Percentiles rank a stretch among this genome's conserved stretches.
phyloP scores from a whole-genome alignment of 176 grass and related monocot species.

The Saccharum officinarum region DNA sequence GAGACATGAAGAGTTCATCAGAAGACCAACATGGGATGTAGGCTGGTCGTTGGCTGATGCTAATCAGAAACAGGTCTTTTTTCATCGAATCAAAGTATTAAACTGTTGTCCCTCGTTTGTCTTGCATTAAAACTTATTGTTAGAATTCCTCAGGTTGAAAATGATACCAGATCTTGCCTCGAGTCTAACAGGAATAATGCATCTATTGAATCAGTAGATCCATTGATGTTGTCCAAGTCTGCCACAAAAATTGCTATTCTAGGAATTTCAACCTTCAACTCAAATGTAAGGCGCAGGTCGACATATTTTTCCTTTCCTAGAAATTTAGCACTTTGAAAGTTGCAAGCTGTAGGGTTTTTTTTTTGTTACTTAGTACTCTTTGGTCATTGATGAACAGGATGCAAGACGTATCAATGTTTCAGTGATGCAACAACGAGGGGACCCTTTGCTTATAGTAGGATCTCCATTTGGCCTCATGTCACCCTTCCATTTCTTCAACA shows the following conservation, averaged over 20 bases:
- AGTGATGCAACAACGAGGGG: slow-evolving; percentile 56
- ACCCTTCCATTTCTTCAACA: slow-evolving; percentile 89
- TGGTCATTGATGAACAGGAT: slow-evolving; percentile 48
- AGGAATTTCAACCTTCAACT: slow-evolving; percentile 54
- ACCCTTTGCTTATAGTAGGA: slow-evolving; percentile 72
- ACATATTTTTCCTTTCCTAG: slow-evolving; percentile 33
- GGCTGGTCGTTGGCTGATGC: slow-evolving; percentile 66
- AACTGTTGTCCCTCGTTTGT: slow-evolving; percentile 15
- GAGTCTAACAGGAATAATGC: slow-evolving; percentile 44
- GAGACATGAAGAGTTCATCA: slow-evolving; percentile 46
- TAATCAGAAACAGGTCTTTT: slow-evolving; percentile 65
- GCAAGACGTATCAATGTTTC: slow-evolving; percentile 57
- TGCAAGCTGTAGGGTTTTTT: slow-evolving; percentile 22
- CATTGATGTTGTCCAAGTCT: slow-evolving; percentile 54
- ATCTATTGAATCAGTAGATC: slow-evolving; percentile 44
- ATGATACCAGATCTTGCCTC: slow-evolving; percentile 46
- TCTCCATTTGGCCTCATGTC: slow-evolving; percentile 91
- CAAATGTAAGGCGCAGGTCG: slow-evolving; percentile 45
- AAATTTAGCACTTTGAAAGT: slow-evolving; percentile 32
- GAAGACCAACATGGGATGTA: slow-evolving; percentile 73
- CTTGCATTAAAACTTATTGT: slow-evolving; percentile 4
- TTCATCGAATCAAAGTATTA: slow-evolving; percentile 25
- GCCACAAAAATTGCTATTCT: slow-evolving; percentile 87
- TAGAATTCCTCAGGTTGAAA: slow-evolving; percentile 53
- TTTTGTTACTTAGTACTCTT: slow-evolving; percentile 21